A percentile compares a stretch with the other conserved stretches of the same genome.
Conservation (phyloP, 176 grass and related monocot species). For the Phragmites australis region DNA sequence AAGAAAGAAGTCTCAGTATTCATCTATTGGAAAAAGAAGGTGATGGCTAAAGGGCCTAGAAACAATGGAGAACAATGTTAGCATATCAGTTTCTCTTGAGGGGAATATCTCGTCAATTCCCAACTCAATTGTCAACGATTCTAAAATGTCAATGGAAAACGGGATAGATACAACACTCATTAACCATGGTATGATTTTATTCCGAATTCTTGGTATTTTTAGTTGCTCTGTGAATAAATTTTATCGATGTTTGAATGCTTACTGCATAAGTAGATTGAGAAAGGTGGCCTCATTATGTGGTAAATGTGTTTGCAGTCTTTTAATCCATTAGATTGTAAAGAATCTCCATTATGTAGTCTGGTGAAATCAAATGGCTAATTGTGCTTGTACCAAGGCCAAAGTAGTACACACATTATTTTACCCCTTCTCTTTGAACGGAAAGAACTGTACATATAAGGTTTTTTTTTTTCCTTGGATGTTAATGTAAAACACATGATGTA, state of each 20-base stretch:
- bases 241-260: background rate
- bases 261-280: background rate
- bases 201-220: background rate
- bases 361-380: conserved; percentile 7
- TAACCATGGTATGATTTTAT: conserved; percentile 69
- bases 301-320: background rate
- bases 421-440: background rate
- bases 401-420: background rate
- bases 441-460: background rate
- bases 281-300: background rate
- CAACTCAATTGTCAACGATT: conserved; percentile 42
- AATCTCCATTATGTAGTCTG: background rate
- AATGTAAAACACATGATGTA: background rate
- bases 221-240: conserved; percentile 8
- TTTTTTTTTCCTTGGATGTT: background rate
- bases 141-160: conserved; percentile 42
- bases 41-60: conserved; percentile 45
- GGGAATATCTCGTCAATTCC: conserved; percentile 56
- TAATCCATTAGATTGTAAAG: background rate
- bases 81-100: conserved; percentile 61
- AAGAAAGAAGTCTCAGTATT: conserved; percentile 34
- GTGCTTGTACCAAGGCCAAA: background rate
- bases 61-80: conserved; percentile 66
- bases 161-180: conserved; percentile 53
- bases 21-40: conserved; percentile 40